These are phyloP conservation scores for Phytophthora europaea DNA, from an alignment of 352 stramenopile genomes.

Conservation along the genomic window DNA sequence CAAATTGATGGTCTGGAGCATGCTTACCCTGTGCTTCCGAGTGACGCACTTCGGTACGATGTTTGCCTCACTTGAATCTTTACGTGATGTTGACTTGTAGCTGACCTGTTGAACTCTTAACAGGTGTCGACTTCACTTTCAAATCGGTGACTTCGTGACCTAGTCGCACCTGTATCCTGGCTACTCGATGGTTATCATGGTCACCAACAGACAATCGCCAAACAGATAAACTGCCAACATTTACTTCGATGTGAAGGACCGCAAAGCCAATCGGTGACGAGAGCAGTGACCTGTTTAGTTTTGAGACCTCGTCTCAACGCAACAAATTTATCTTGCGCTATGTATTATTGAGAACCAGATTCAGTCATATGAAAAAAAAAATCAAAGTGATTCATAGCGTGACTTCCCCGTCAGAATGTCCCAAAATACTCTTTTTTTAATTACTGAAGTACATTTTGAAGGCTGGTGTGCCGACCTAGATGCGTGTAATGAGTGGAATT, in stretches of 20 bases:
- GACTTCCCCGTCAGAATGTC: neutral
- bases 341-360: too few relatives aligned
- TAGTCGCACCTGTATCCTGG: neutral
- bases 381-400: too few relatives aligned
- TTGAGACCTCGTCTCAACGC: too few relatives aligned
- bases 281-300: too few relatives aligned
- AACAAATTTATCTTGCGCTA: too few relatives aligned
- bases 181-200: neutral
- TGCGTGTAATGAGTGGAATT: neutral
- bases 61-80: neutral
- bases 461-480: neutral
- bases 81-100: neutral
- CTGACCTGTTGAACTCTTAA: neutral
- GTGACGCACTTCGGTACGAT: neutral
- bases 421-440: neutral
- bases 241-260: too few relatives aligned
- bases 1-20: neutral
- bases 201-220: neutral
- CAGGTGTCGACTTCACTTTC: neutral
- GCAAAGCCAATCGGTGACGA: too few relatives aligned
- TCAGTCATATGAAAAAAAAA: too few relatives aligned
- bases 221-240: too few relatives aligned
- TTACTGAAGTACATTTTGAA: neutral
- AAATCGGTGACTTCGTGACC: neutral
- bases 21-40: conserved; percentile 1